A percentile compares a stretch with the other conserved stretches of the same genome.
These are phyloP conservation scores for Kwoniella europaea DNA, from an alignment of 768 basidiomycete genomes.

Conservation along the genomic window DNA sequence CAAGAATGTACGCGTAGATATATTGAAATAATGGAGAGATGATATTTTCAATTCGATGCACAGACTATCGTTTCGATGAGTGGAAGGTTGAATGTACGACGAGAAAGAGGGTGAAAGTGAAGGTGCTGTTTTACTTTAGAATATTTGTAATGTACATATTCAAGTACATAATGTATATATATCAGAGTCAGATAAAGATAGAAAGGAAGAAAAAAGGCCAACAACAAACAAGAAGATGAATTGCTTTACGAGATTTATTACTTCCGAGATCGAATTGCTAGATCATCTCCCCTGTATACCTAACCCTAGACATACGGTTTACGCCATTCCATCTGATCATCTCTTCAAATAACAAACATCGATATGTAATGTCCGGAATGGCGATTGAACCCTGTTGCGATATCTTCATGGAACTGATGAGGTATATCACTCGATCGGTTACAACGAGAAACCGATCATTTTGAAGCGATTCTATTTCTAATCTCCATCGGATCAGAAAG, in stretches of 20 bases:
- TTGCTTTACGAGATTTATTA: too few species aligned
- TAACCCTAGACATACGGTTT: neutral
- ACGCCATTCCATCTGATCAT: neutral
- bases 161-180: too few species aligned
- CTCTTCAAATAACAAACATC: neutral
- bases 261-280: neutral
- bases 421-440: neutral
- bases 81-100: too few species aligned
- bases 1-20: too few species aligned
- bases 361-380: neutral
- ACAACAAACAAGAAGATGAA: neutral
- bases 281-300: neutral
- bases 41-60: too few species aligned
- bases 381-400: neutral
- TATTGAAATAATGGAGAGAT: too few species aligned
- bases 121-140: too few species aligned
- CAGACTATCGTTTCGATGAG: too few species aligned
- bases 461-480: neutral
- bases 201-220: neutral
- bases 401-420: neutral
- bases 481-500: too few species aligned
- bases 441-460: neutral
- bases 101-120: too few species aligned
- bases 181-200: neutral
- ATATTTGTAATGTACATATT: too few species aligned